Base-by-base conservation (phyloP, 371 early-diverging fungal genomes). In the Apophysomyces trapeziformis region DNA sequence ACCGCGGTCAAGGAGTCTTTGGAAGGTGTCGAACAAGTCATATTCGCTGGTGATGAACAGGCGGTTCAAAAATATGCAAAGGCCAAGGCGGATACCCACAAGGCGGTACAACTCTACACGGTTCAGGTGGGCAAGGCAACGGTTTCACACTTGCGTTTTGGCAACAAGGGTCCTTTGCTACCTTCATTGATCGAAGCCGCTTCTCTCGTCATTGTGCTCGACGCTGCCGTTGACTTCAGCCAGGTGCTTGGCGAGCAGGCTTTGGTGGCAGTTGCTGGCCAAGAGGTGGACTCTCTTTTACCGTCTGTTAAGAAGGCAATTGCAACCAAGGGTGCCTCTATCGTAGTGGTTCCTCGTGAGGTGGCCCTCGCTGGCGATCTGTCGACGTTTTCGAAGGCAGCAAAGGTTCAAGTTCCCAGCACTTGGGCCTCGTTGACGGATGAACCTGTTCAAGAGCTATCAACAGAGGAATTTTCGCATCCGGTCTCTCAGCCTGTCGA, bases 401-500 rank as follows among this genome's bases (percentile, higher is more conserved):
- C 37, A 5, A 57, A 58, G 58, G 18, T 58, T 9, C 4, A 58
- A 5, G 37, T 58, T 7, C 58, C 58, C 1, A n/a, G 26, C 12
- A 14, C 58, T 9, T 58, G 58, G 58, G 18, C 58, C 37, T 58
- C 58, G 38, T 39, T 58, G 37, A 13, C 37, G 6, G 58, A 35
- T 36, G 46, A 18, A 5, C 36, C 50, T 36, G 62, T 36, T 13
- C 50, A 11, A 13, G 35, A 13, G n/a, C 14, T 3, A 7, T 32
- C 18, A 35, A 32, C 18, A 21, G 36, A 50, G 12, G 50, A 36
- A 14, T 5, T 32, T 2, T n/a, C 37, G 5, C 32, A 26, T 26
- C 35, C 36, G 62, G 54, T 39, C 12, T 46, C 32, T 8, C 59
- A 57, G 18, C 74, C 76, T 32, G 46, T 85, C 14, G 90, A 92